phyloP scores from a whole-genome alignment of 495 filamentous ascomycete species.

The Penicillium fimorum region DNA sequence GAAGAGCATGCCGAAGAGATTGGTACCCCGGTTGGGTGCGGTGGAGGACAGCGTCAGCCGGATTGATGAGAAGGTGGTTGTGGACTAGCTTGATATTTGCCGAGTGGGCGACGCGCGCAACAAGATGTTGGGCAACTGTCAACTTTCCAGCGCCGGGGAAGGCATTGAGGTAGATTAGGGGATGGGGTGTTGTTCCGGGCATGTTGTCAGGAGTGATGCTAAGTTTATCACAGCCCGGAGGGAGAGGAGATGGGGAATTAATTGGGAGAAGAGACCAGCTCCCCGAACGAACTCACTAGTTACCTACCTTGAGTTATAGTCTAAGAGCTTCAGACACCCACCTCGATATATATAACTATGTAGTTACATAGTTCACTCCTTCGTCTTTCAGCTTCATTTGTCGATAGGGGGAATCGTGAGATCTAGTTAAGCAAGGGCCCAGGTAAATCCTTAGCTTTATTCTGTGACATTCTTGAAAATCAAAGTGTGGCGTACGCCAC shows the following conservation, averaged over 20 bases:
- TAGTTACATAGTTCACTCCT: too few relatives aligned
- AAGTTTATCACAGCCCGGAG: neutral
- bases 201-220: neutral
- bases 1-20: neutral
- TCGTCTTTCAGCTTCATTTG: too few relatives aligned
- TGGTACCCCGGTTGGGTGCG: constrained; percentile 7
- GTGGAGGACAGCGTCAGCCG: constrained; percentile 7
- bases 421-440: too few relatives aligned
- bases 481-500: too few relatives aligned
- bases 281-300: neutral
- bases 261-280: neutral
- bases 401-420: too few relatives aligned
- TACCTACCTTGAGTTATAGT: too few relatives aligned
- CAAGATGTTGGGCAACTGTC: neutral
- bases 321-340: too few relatives aligned
- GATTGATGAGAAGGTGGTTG: constrained; percentile 8
- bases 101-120: neutral
- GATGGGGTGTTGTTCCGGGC: neutral
- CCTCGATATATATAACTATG: too few relatives aligned
- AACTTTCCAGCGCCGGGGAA: neutral
- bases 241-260: neutral
- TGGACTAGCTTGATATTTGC: neutral
- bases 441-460: too few relatives aligned
- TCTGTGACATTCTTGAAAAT: too few relatives aligned
- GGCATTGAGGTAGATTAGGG: neutral